Base-by-base conservation (phyloP, 805 yeast species). In the Ogataea dorogensis region DNA sequence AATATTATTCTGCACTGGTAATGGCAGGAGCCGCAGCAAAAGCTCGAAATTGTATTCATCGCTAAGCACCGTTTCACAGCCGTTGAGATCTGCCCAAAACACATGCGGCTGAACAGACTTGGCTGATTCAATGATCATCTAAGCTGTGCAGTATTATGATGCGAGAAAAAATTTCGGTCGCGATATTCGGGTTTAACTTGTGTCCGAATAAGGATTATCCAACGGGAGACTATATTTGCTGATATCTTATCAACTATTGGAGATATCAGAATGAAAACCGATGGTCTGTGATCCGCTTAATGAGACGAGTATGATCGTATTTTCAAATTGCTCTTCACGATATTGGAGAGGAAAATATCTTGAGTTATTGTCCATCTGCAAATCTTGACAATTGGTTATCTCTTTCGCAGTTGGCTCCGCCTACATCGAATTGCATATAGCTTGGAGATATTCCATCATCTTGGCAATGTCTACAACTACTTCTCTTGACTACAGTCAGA, bases 41-140 rank as follows among this genome's bases (percentile, higher is more conserved):
- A 52, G 47, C 51, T 80, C 86, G 45, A 74, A 77, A 43, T 64
- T 61, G 50, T 57, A 69, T 31, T 63, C 73, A 31, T 55, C 54
- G 5, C 17, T 18, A 5, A 53, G 23, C 16, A 36, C 35, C 2
- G 35, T 36, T 7, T 19, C 33, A 10, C 39, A 35, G 2, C 17
- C 33, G 19, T 15, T 7, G 10, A 35, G 12, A 17, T 35, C 39
- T 11, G 24, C 10, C 39, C 39, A 35, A 19, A 35, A 28, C n/a
- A 35, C 29, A n/a, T 5, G 10, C 18, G 12, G n/a, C n/a, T n/a
- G n/a, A n/a, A n/a, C n/a, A n/a, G n/a, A n/a, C n/a, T 21, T 11
- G 23, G 7, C n/a, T 21, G 12, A 21, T 21, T 21, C 12, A 11
- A 21, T 4, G n/a, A 10, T 12, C 7, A 21, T 4, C 23, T 21